Percentiles rank a stretch among this genome's conserved stretches.
Evolutionary conservation across 2,329 filamentous ascomycete species (phyloP).

Genomic region (Magnaporthiopsis poae): DNA sequence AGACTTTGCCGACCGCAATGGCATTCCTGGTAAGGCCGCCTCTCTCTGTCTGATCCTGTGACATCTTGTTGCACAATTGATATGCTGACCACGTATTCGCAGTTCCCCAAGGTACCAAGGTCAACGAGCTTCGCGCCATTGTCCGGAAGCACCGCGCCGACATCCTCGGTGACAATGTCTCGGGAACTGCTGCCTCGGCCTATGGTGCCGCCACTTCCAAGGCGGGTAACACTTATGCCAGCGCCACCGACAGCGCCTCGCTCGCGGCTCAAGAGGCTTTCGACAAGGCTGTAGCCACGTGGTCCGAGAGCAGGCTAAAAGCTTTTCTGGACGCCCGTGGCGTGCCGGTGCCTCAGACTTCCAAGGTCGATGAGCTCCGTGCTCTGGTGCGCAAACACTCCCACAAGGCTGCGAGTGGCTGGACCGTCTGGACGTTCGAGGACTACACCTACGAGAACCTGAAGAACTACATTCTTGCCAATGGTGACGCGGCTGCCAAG

Average conservation of each 20-base stretch:
- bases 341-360: slow-evolving; percentile 61
- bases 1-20: slow-evolving; percentile 85
- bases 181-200: slow-evolving; percentile 46
- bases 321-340: slow-evolving; percentile 68
- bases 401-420: slow-evolving; percentile 59
- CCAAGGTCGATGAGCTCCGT: slow-evolving; percentile 63
- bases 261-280: slow-evolving; percentile 58
- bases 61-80: not conserved
- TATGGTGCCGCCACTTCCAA: slow-evolving; percentile 65
- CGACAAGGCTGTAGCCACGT: slow-evolving; percentile 48
- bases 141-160: slow-evolving; percentile 76
- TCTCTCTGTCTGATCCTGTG: not conserved
- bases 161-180: slow-evolving; percentile 56
- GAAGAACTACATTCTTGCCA: slow-evolving; percentile 44
- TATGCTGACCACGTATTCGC: slow-evolving; percentile 17
- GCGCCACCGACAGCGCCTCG: slow-evolving; percentile 60
- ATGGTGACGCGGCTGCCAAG: slow-evolving; percentile 46
- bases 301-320: slow-evolving; percentile 71
- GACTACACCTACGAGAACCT: slow-evolving; percentile 65
- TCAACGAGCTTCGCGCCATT: slow-evolving; percentile 80
- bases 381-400: slow-evolving; percentile 64
- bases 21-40: slow-evolving; percentile 42
- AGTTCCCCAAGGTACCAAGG: slow-evolving; percentile 84
- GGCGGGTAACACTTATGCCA: slow-evolving; percentile 66
- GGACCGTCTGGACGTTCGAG: slow-evolving; percentile 69